Evolutionary conservation across 495 filamentous ascomycete species (phyloP), one percentile per base, ranked within the genome.

Genomic region (Podospora conica): DNA sequence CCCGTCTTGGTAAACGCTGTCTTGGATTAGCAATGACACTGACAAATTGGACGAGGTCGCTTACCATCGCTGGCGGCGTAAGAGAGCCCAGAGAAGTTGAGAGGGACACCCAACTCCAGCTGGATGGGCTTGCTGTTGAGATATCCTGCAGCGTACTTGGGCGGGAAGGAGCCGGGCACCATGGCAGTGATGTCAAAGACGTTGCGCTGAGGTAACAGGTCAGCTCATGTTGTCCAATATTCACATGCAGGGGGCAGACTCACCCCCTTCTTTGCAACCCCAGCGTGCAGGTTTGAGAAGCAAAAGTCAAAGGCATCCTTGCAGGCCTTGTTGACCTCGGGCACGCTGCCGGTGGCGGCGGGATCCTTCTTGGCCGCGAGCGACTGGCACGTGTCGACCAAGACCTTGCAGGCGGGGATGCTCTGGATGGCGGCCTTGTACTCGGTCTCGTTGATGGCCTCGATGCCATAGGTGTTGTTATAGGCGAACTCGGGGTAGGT

Each of bases 401-500:
- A n/a, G 59, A n/a, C 31, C 15, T 20, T 40, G 54, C 62, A 64
- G 10, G 53, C 62, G 1, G 53, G 15, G 25, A 56, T 33, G 62
- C 55, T 33, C n/a, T 21, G n/a, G 18, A 24, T 28, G 12, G 61
- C 53, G 10, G 48, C 28, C 7, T 56, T 24, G 61, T 64, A 55
- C 25, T 53, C 27, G 9, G 61, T 55, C 48, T 67, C 79, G 69
- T 70, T 80, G 74, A 90, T 85, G 3, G 85, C 80, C 65, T 86
- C 68, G 25, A 93, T 84, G 5, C 84, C 85, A 68, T 91, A 95
- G 6, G 90, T 90, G 70, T 95, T 95, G 75, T 88, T 86, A 59
- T 85, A 80, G 12, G 89, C 88, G 70, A 90, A 85, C 20, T 82
- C 73, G 1, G 89, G 86, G 69, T 91, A 93, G 53, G 77, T 83